Evolutionary conservation across 1,284 basidiomycete species (phyloP).

Genomic region (Xanthoconium separans): DNA sequence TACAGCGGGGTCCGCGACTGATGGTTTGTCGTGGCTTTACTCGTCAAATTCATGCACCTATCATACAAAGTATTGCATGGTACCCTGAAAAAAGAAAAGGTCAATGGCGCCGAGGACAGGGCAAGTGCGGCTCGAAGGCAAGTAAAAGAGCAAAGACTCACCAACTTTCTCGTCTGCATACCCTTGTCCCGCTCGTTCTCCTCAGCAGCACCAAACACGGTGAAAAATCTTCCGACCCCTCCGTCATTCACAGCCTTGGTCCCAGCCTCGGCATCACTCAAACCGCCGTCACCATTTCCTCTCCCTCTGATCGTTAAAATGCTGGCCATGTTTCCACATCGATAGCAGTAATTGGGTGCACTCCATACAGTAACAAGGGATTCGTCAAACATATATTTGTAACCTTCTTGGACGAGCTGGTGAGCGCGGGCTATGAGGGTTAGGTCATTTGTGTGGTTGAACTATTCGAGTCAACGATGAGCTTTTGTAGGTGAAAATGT

Average conservation of each 20-base stretch:
- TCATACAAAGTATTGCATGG: constrained; percentile 35
- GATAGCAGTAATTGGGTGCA: constrained; percentile 95
- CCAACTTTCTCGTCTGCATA: constrained; percentile 62
- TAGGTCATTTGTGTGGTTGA: constrained; percentile 89
- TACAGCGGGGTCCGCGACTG: background rate
- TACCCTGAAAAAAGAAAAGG: constrained; percentile 18
- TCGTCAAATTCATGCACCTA: constrained; percentile 12
- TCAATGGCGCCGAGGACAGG: constrained; percentile 1
- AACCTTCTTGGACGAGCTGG: constrained; percentile 95
- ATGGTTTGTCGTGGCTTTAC: background rate
- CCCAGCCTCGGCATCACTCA: constrained; percentile 9
- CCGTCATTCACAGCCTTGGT: constrained; percentile 8
- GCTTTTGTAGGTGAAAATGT: background rate
- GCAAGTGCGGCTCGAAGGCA: background rate
- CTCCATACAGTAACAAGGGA: constrained; percentile 97
- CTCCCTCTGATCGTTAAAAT: constrained; percentile 71
- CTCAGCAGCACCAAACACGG: constrained; percentile 78
- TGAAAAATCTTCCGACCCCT: constrained; percentile 49
- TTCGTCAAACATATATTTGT: constrained; percentile 97
- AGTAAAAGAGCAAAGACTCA: constrained; percentile 36
- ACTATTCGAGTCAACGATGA: constrained; percentile 46
- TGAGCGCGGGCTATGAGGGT: constrained; percentile 89
- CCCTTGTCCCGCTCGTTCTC: constrained; percentile 84
- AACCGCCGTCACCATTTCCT: constrained; percentile 43
- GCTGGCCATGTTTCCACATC: constrained; percentile 78